These are phyloP conservation scores for Lachnum nothofagi DNA, from an alignment of 2,329 filamentous ascomycete genomes.

Conservation along the genomic window DNA sequence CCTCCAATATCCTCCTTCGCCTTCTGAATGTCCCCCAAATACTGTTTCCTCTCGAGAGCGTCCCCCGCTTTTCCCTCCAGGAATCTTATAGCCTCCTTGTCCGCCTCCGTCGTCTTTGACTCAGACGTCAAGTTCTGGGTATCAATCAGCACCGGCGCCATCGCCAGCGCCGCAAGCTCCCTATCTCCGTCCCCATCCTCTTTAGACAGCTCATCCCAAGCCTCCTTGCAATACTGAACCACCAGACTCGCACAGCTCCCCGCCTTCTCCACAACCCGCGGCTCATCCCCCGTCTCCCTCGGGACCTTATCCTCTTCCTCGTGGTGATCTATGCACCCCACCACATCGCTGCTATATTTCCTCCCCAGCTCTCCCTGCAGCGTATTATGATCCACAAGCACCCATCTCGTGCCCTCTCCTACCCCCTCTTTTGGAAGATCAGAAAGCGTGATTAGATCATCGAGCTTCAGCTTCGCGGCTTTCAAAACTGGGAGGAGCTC, in stretches of 20 bases:
- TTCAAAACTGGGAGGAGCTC: conserved; percentile 64
- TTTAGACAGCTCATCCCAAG: conserved; percentile 52
- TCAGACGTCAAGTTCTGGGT: conserved; percentile 59
- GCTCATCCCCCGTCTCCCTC: conserved; percentile 40
- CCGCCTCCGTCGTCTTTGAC: conserved; percentile 60
- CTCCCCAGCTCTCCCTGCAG: conserved; percentile 57
- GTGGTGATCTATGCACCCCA: conserved; percentile 73
- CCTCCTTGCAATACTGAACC: conserved; percentile 50
- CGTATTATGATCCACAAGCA: conserved; percentile 76
- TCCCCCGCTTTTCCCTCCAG: conserved; percentile 43
- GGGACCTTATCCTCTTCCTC: conserved; percentile 60
- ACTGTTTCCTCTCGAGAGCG: conserved; percentile 48
- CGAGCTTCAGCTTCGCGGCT: conserved; percentile 51
- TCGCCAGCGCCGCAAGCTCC: conserved; percentile 59
- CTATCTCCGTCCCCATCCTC: conserved; percentile 38
- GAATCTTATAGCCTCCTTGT: conserved; percentile 52
- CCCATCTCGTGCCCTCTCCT: conserved; percentile 53
- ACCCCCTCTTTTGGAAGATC: conserved; percentile 44
- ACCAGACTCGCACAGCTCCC: conserved; percentile 73
- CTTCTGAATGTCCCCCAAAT: conserved; percentile 53
- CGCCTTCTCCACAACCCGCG: conserved; percentile 58
- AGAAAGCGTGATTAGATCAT: conserved; percentile 61
- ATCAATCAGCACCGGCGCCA: conserved; percentile 70
- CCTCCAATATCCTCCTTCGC: conserved; percentile 64
- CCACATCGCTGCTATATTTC: conserved; percentile 48